Conservation (phyloP, 768 basidiomycete genomes). For the Amanita fuliginea region DNA sequence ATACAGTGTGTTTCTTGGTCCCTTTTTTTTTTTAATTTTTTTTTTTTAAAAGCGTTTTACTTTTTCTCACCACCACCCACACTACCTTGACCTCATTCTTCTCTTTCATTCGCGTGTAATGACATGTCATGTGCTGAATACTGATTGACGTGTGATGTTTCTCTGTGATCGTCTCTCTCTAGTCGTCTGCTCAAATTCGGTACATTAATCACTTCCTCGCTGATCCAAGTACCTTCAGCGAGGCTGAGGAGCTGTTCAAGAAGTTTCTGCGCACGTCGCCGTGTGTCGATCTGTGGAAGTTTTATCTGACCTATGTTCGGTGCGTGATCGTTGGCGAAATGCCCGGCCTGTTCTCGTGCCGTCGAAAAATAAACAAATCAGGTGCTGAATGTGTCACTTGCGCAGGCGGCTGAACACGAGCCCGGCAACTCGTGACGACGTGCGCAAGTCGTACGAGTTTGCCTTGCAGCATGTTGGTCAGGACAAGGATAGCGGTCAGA, state of each 20-base stretch:
- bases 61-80: slow-evolving; percentile 5
- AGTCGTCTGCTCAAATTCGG: slow-evolving; percentile 78
- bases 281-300: slow-evolving; percentile 84
- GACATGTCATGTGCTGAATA: not conserved
- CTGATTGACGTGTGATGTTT: slow-evolving; percentile 8
- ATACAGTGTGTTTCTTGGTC: slow-evolving; percentile 59
- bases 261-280: slow-evolving; percentile 78
- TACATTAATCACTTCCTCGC: slow-evolving; percentile 72
- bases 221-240: slow-evolving; percentile 51
- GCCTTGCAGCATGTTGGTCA: slow-evolving; percentile 82
- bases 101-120: slow-evolving; percentile 1
- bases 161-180: slow-evolving; percentile 6
- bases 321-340: slow-evolving; percentile 25
- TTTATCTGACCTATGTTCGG: slow-evolving; percentile 91
- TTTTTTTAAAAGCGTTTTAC: not conserved
- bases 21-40: not conserved
- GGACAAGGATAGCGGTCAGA: slow-evolving; percentile 85
- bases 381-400: not conserved
- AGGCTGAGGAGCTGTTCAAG: slow-evolving; percentile 84
- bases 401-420: slow-evolving; percentile 57
- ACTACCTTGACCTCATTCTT: not conserved
- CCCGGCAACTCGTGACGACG: slow-evolving; percentile 58
- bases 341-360: slow-evolving; percentile 6
- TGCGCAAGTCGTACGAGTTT: slow-evolving; percentile 88
- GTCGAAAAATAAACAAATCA: not conserved